Base-by-base conservation (phyloP, 2,329 filamentous ascomycete species). In the Rutstroemia sp. region DNA sequence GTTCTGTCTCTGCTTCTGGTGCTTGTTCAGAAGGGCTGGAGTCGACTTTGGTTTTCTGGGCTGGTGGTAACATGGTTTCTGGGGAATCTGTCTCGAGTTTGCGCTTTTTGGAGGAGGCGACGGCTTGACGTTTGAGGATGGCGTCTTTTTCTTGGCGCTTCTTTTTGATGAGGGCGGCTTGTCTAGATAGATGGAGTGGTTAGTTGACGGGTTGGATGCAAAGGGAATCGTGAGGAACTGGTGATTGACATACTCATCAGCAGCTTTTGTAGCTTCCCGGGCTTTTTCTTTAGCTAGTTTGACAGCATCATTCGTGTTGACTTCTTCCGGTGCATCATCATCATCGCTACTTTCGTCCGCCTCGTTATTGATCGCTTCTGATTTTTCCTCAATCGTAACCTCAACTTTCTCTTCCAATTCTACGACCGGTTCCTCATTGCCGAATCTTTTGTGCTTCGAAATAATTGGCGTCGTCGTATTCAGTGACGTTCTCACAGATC, bases 241-340 rank as follows among this genome's bases (percentile, higher is more conserved):
- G 10, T n/a, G 12, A 5, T 12, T 51, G 14, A 60, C 59, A 53
- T 59, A 69, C 67, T 61, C 58, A 57, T 67, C 63, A 9, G 65
- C 55, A 19, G 63, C 66, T 39, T 61, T 67, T n/a, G 60, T 59
- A n/a, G 63, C 60, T n/a, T 65, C 61, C 10, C 55, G 59, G 44
- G 61, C 58, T 46, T 60, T 63, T 21, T 30, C 53, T 38, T 60
- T 61, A 19, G 60, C 56, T 23, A 50, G 56, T 23, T 65, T 48
- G 14, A 57, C 56, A 30, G 67, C 66, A 27, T 64, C 61, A 48
- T 67, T 54, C 8, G 56, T 60, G 14, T 59, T 63, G 42, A 68
- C 60, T 21, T 62, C 65, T 52, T 69, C 66, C 42, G 67, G 67
- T 10, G 66, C 66, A 57, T 68, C 67, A 50, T 69, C 64, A 23